Base-by-base conservation (phyloP, 495 filamentous ascomycete genomes). In the Talaromyces wortmannii region DNA sequence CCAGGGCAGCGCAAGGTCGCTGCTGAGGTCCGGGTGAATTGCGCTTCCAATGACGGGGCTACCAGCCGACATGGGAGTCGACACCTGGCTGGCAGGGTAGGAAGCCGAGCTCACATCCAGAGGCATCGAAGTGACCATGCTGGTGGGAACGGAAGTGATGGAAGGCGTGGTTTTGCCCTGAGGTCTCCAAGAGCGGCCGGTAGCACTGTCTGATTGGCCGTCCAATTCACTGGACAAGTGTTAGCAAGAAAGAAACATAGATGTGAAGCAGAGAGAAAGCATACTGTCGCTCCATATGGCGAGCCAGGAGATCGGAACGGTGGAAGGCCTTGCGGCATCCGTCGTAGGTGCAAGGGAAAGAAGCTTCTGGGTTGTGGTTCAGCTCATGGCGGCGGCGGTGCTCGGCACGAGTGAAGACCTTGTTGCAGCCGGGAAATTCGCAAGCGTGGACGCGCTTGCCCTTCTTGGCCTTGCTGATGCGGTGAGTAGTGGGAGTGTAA, bases 351-450 rank as follows among this genome's bases (percentile, higher is more conserved):
- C 91, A 95, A 30, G 78, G 77, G 60, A 80, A 86, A 10, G 81
- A 74, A 31, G 88, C 84, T 56, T 83, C 76, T 16, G 80, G 80
- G 62, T 85, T 84, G 72, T 96, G 91, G 67, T 92, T 92, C 49
- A 92, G 71, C 67, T 95, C 88, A 72, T 96, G 91, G 48, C 90
- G 90, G 68, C 88, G 83, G 51, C 89, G 71, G 71, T 96, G 91
- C 64, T 96, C 91, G 31, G 89, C 90, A 64, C 91, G 79, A 16
- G 90, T 94, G 64, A 90, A 91, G 50, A 87, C 85, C 78, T 90
- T 90, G 60, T 73, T 76, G 64, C 86, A 89, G 45, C 76, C 76
- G 6, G 72, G 75, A 46, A 64, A 74, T 31, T 87, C 80, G 67
- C 88, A 92, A 2, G 78, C 79, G 63, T 92, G 88, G 18, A 92